These are phyloP conservation scores for Centaurea solstitialis DNA, from an alignment of 129 eudicot species.

Conservation along the genomic window DNA sequence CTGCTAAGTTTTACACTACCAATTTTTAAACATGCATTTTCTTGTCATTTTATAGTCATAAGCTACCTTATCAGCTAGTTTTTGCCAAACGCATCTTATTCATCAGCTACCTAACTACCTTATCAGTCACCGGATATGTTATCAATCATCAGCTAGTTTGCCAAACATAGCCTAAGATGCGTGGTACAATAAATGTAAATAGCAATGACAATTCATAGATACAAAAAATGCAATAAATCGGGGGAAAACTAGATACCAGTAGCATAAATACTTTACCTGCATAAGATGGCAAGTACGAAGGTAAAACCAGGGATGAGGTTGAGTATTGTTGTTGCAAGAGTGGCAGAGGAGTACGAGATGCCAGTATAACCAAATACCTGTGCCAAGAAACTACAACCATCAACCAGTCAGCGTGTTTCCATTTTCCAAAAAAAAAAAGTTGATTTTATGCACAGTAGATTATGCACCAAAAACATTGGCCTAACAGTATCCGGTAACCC, in stretches of 20 bases:
- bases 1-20: too few relatives aligned
- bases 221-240: not conserved
- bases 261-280: constrained; percentile 44
- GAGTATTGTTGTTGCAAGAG: constrained; percentile 72
- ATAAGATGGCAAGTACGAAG: constrained; percentile 68
- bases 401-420: constrained; percentile 4
- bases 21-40: too few relatives aligned
- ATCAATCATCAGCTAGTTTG: too few relatives aligned
- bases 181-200: not conserved
- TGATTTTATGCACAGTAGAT: not conserved
- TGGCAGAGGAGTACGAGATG: constrained; percentile 62
- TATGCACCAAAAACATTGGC: not conserved
- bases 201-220: not conserved
- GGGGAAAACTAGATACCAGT: not conserved
- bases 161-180: too few relatives aligned
- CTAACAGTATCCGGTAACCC: not conserved
- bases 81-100: too few relatives aligned
- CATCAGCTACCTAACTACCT: too few relatives aligned
- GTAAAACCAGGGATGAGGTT: constrained; percentile 89
- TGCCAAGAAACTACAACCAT: constrained; percentile 49
- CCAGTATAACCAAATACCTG: constrained; percentile 87
- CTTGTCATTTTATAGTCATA: too few relatives aligned
- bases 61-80: too few relatives aligned
- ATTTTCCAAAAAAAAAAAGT: not conserved
- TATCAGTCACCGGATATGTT: too few relatives aligned